Percentiles rank a stretch among this genome's conserved stretches.
These are phyloP conservation scores for Moesziomyces globuligerus DNA, from an alignment of 1,284 basidiomycete genomes.

Conservation along the genomic window DNA sequence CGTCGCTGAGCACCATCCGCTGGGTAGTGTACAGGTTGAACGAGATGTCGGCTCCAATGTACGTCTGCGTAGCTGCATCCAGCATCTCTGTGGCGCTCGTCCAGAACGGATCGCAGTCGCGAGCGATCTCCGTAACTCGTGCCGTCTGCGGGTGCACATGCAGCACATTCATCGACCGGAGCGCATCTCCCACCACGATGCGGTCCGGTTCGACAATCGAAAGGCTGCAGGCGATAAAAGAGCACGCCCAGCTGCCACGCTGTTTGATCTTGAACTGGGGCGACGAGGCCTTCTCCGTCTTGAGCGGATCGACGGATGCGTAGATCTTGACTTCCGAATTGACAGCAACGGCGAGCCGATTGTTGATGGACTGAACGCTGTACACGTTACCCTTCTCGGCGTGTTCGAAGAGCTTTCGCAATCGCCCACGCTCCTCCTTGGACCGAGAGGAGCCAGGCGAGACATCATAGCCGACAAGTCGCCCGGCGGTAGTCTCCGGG, in stretches of 20 bases:
- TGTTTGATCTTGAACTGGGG: constrained; percentile 30
- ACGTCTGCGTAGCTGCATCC: constrained; percentile 53
- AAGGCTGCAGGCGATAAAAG: constrained; percentile 61
- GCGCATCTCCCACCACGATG: constrained; percentile 62
- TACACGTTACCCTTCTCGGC: constrained; percentile 60
- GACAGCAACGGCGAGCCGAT: constrained; percentile 53
- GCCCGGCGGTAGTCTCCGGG: constrained; percentile 47
- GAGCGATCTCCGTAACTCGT: constrained; percentile 52
- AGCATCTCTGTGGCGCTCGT: constrained; percentile 55
- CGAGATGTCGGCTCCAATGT: constrained; percentile 61
- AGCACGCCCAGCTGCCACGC: constrained; percentile 56
- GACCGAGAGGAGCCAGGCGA: constrained; percentile 25
- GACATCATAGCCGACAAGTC: constrained; percentile 48
- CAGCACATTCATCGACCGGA: constrained; percentile 62
- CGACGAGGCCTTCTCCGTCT: constrained; percentile 1
- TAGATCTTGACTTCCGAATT: constrained; percentile 60
- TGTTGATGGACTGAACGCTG: constrained; percentile 39
- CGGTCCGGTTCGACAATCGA: constrained; percentile 32
- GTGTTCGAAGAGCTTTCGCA: constrained; percentile 39
- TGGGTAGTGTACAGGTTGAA: constrained; percentile 63
- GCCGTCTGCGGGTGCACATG: constrained; percentile 37
- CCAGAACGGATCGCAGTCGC: constrained; percentile 66
- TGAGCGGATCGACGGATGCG: constrained; percentile 20
- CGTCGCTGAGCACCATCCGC: constrained; percentile 40
- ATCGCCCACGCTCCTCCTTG: constrained; percentile 21